These are phyloP conservation scores for Vigna nakashimae DNA, from an alignment of 306 rosid genomes.

Conservation along the genomic window DNA sequence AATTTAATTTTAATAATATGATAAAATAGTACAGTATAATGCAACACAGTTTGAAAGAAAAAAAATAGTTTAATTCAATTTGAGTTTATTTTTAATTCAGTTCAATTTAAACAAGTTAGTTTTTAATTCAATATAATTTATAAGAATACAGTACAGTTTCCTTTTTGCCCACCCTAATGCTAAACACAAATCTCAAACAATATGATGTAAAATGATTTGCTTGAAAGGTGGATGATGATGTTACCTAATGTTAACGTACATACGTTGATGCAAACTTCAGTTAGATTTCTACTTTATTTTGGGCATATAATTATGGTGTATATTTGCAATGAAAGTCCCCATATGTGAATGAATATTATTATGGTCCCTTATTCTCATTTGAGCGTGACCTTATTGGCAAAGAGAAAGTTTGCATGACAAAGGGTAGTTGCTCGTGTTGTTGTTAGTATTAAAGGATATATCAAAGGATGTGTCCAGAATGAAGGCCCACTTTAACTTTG, in stretches of 20 bases:
- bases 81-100: no score
- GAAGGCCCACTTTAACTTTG: slow-evolving; percentile 44
- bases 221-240: neutral
- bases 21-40: no score
- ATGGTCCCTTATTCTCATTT: slow-evolving; percentile 52
- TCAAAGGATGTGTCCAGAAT: neutral
- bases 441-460: slow-evolving; percentile 19
- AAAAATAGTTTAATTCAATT: no score
- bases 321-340: slow-evolving; percentile 51
- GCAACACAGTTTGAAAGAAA: no score
- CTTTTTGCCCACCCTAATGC: no score
- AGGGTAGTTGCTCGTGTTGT: slow-evolving; percentile 47
- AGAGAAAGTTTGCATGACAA: slow-evolving; percentile 53
- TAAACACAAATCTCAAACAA: neutral
- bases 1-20: no score
- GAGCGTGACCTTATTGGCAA: slow-evolving; percentile 73
- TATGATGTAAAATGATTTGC: neutral
- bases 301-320: slow-evolving; percentile 51
- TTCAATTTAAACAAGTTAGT: no score
- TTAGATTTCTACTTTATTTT: slow-evolving; percentile 45
- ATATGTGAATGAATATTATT: neutral
- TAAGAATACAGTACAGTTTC: no score
- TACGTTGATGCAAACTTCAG: neutral
- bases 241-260: slow-evolving; percentile 11
- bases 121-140: no score